Evolutionary conservation across 1,139 yeast genomes (phyloP), one percentile per base, ranked within the genome.

Genomic region (Kluyveromyces marxianus): DNA sequence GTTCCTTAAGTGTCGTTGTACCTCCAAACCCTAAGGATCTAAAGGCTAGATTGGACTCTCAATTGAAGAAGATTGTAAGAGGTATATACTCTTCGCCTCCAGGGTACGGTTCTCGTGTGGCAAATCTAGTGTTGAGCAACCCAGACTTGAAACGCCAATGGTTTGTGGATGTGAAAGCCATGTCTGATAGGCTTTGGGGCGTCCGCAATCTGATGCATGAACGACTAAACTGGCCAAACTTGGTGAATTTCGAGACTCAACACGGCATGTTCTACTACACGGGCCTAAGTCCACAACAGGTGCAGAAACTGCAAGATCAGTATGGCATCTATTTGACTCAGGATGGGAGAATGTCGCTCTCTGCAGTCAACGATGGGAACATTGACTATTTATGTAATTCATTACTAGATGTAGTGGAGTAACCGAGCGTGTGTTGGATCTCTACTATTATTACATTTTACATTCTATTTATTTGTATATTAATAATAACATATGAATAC

Each of bases 181-280:
- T 92, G 81, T 83, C 86, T 37, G 75, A 78, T 53, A 79, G 97
- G 63, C 81, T 92, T 65, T 78, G 77, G 62, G 70, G 73, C 42
- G 90, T 89, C 73, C 78, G 97, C 67, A 49, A 55, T 27, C 66
- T 62, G n/a, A 64, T 79, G 48, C 59, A 62, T 44, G 74, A 75
- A 48, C 71, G 80, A 52, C 75, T 84, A 59, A 75, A 78, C 63
- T 92, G 97, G 97, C 84, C 82, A 50, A 96, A 87, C 65, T 76
- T 92, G 64, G 73, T 83, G 52, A 75, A 81, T 62, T 48, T 45
- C 8, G 48, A 52, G 24, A 54, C 53, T 31, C 97, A 92, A 69
- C 85, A 94, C 66, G 98, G 98, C 62, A 92, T 92, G 97, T 92
- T 92, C 68, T 87, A 90, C 48, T 92, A 76, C 72, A 90, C 97